Base-by-base conservation (phyloP, 371 early-diverging fungal species). In the Actinomortierella wolfii region DNA sequence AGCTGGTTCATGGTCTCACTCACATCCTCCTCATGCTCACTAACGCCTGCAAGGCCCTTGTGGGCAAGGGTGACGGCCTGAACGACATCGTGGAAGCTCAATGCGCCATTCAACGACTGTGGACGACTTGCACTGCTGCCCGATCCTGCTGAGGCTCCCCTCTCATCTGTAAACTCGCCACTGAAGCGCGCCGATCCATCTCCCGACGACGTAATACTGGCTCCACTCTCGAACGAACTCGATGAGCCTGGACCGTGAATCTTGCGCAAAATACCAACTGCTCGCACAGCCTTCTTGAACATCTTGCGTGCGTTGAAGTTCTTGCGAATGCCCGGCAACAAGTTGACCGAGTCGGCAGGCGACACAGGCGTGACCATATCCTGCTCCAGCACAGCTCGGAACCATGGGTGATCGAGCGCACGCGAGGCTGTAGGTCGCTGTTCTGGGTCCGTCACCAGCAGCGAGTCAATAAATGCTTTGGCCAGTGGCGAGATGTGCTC, bases 251-350 rank as follows among this genome's bases (percentile, higher is more conserved):
- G 14, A 23, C 52, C 44, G 40, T 63, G 53, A 50, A 71, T 61
- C 66, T 62, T 71, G 42, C 59, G 54, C n/a, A 71, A 55, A 2
- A 71, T 52, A 14, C 73, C 73, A 4, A 71, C 73, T 2, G 73
- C 73, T 2, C 73, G 73, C 15, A 90, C 83, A 15, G 91, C 91
- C 53, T 85, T 85, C 64, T 85, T 88, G 78, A 90, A 86, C 1
- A 87, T 86, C 23, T 80, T 78, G 57, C 87, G 86, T 15, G 92
- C 92, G 60, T 92, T 91, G 70, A 93, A 93, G 81, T 92, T 92
- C 77, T 89, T 83, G 39, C 84, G 84, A 47, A 94, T 84, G 43
- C 79, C 83, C 26, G 92, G 92, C 71, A 93, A 76, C 61, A 94
- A 69, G 66, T 91, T 80, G 57, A 76, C 64, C 20, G 55, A 62